These are phyloP conservation scores for Microsporum audouinii DNA, from an alignment of 2,329 filamentous ascomycete genomes.

Conservation along the genomic window DNA sequence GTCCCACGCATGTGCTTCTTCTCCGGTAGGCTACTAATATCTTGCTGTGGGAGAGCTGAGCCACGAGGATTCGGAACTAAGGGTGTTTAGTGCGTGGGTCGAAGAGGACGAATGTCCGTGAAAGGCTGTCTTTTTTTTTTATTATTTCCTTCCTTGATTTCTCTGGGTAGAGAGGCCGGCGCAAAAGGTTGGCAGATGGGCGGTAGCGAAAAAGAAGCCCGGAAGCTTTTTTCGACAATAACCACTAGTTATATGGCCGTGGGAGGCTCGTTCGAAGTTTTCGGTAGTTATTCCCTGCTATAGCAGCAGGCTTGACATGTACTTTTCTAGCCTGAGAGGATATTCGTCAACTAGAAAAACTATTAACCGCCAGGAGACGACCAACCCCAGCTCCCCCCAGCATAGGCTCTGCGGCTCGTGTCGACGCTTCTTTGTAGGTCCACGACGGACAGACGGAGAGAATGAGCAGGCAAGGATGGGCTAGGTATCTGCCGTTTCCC, in stretches of 20 bases:
- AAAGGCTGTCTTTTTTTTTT: not conserved
- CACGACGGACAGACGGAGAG: not conserved
- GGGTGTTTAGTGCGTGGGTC: not conserved
- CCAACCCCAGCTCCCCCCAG: constrained; percentile 1
- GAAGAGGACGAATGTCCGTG: not conserved
- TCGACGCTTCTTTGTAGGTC: not conserved
- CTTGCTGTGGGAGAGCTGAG: not conserved
- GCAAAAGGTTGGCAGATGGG: not conserved
- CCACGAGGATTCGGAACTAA: not conserved
- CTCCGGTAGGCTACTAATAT: not conserved
- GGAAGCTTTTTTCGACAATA: not conserved
- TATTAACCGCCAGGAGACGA: constrained; percentile 1
- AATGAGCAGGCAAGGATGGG: not conserved
- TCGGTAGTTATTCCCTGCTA: not conserved
- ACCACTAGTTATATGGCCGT: not conserved
- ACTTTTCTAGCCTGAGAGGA: not conserved
- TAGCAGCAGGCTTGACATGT: not conserved
- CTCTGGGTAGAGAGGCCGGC: not conserved
- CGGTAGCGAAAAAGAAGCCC: not conserved
- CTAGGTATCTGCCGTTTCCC: not conserved
- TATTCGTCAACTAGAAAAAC: not conserved
- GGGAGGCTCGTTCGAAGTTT: not conserved
- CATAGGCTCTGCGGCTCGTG: constrained; percentile 2
- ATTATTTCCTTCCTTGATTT: not conserved
- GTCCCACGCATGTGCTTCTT: constrained; percentile 7